A percentile compares a stretch with the other conserved stretches of the same genome.
Evolutionary conservation across 495 filamentous ascomycete genomes (phyloP).

Genomic region (Trichodelitschia bisporula): DNA sequence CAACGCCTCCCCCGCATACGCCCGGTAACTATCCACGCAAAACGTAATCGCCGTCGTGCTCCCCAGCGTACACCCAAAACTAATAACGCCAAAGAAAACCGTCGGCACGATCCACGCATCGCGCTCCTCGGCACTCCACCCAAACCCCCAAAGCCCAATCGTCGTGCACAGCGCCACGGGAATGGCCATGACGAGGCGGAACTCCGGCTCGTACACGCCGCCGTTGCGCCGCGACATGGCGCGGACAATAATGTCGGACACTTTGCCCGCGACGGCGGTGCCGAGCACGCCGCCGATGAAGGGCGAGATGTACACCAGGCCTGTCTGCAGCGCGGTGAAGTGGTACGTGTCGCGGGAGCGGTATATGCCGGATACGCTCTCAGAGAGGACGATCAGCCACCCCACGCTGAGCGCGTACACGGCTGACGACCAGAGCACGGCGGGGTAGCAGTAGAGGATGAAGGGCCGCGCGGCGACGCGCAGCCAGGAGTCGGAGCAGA

Average conservation of each 20-base stretch:
- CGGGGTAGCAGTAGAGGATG: conserved; percentile 65
- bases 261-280: conserved; percentile 70
- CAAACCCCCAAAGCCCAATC: conserved; percentile 79
- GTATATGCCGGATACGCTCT: conserved; percentile 59
- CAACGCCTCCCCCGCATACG: conserved; percentile 84
- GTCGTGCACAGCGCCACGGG: conserved; percentile 59
- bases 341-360: conserved; percentile 38
- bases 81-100: conserved; percentile 74
- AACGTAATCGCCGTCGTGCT: conserved; percentile 92
- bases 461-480: conserved; percentile 55
- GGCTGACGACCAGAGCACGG: conserved; percentile 71
- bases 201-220: conserved; percentile 90
- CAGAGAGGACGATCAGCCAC: conserved; percentile 88
- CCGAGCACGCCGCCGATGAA: conserved; percentile 78
- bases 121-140: conserved; percentile 57
- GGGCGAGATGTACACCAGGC: conserved; percentile 72
- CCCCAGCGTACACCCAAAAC: conserved; percentile 79
- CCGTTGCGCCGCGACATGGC: conserved; percentile 65
- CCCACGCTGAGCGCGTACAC: conserved; percentile 81
- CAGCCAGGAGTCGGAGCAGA: conserved; percentile 56
- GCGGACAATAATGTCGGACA: conserved; percentile 63
- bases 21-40: conserved; percentile 76
- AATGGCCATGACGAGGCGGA: conserved; percentile 73
- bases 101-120: conserved; percentile 82
- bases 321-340: conserved; percentile 56